phyloP scores from a whole-genome alignment of 176 grass and related monocot species.

The Hyparrhenia diplandra region DNA sequence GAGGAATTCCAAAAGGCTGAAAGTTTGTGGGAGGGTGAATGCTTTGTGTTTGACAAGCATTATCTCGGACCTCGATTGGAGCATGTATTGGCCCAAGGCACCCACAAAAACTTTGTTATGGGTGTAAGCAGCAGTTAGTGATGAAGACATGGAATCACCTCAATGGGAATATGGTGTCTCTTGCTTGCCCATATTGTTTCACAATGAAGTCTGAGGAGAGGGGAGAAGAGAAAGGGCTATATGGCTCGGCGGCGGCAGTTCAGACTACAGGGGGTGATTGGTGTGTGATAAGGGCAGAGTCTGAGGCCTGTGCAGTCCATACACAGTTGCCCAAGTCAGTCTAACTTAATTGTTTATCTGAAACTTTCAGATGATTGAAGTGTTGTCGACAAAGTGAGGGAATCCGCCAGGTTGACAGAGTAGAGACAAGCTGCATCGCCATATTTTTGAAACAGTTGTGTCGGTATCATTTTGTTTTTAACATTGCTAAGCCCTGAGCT shows the following conservation, averaged over 20 bases:
- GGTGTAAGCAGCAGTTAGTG: constrained; percentile 83
- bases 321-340: constrained; percentile 8
- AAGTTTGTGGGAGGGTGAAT: constrained; percentile 91
- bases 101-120: constrained; percentile 91
- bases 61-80: no score
- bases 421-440: neutral
- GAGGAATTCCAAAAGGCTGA: constrained; percentile 72
- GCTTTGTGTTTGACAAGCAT: constrained; percentile 98
- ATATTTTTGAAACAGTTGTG: neutral
- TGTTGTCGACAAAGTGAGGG: neutral
- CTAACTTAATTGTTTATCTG: neutral
- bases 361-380: neutral
- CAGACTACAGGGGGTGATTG: constrained; percentile 78
- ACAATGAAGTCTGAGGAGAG: constrained; percentile 59
- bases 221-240: constrained; percentile 80
- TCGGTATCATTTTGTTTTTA: neutral
- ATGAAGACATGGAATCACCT: constrained; percentile 79
- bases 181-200: constrained; percentile 83
- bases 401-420: neutral
- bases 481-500: neutral
- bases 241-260: constrained; percentile 80
- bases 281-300: constrained; percentile 81
- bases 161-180: constrained; percentile 87
- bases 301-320: neutral
- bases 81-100: constrained; percentile 80